These are phyloP conservation scores for Tuber aestivum DNA, from an alignment of 495 filamentous ascomycete species.

Conservation along the genomic window DNA sequence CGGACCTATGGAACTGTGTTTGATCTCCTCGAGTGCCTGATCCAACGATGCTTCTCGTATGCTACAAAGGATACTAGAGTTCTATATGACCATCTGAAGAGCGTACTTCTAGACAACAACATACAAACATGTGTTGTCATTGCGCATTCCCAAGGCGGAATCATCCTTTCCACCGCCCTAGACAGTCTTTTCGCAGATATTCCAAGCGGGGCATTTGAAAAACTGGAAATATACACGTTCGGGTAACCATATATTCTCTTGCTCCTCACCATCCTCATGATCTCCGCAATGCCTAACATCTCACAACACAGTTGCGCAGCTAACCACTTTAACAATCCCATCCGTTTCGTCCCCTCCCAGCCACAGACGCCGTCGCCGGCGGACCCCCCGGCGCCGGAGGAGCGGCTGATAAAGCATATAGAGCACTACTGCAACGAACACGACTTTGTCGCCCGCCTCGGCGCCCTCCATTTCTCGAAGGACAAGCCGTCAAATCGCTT, in stretches of 20 bases:
- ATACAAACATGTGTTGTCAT: conserved; percentile 70
- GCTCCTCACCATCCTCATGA: background rate
- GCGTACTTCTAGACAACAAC: conserved; percentile 52
- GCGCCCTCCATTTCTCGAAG: conserved; percentile 62
- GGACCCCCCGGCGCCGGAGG: conserved; percentile 36
- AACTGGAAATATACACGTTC: conserved; percentile 82
- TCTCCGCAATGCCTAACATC: conserved; percentile 9
- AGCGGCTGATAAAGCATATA: conserved; percentile 59
- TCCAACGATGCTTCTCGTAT: conserved; percentile 70
- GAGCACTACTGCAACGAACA: conserved; percentile 77
- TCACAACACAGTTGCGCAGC: conserved; percentile 53
- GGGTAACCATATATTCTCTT: conserved; percentile 44
- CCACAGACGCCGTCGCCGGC: conserved; percentile 17
- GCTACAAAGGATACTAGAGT: conserved; percentile 63
- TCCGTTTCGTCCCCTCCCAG: conserved; percentile 43
- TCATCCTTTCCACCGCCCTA: conserved; percentile 65
- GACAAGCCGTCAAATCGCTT: conserved; percentile 54
- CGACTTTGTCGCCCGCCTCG: conserved; percentile 72
- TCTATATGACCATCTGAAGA: conserved; percentile 53
- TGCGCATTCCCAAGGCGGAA: conserved; percentile 75
- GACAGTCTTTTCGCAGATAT: conserved; percentile 77
- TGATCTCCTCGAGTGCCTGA: conserved; percentile 68
- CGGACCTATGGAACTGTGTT: conserved; percentile 67
- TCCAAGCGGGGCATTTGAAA: conserved; percentile 58
- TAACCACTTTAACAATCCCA: conserved; percentile 84